Percentiles rank a stretch among this genome's conserved stretches.
phyloP scores from a whole-genome alignment of 495 filamentous ascomycete species.

The Trichoderma reesei region DNA sequence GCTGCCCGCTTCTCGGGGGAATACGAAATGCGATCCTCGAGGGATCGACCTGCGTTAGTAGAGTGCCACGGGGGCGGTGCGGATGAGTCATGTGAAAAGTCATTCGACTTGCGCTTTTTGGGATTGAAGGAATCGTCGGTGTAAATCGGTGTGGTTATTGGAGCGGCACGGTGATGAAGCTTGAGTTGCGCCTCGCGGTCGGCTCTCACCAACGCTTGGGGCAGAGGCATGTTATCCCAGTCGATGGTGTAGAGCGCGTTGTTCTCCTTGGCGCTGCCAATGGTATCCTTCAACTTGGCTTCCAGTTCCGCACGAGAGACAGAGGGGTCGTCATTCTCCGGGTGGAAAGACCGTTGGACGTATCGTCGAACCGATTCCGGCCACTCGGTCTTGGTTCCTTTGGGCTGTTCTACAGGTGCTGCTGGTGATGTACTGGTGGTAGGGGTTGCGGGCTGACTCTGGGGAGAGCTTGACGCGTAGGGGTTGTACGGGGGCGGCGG shows the following conservation, averaged over 20 bases:
- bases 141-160: background rate
- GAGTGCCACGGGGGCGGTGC: conserved; percentile 60
- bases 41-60: conserved; percentile 49
- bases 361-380: conserved; percentile 67
- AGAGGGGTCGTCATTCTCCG: conserved; percentile 54
- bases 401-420: conserved; percentile 18
- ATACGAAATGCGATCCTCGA: conserved; percentile 67
- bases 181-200: conserved; percentile 43
- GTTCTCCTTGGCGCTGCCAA: conserved; percentile 65
- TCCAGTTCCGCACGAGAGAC: conserved; percentile 65
- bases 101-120: conserved; percentile 80
- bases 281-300: conserved; percentile 72
- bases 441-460: conserved; percentile 13
- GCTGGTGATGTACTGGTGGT: conserved; percentile 16
- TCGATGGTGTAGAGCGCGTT: conserved; percentile 59
- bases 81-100: conserved; percentile 32
- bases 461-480: conserved; percentile 14
- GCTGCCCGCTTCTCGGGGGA: conserved; percentile 47
- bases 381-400: conserved; percentile 59
- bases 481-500: conserved; percentile 21
- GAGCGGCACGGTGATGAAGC: conserved; percentile 13
- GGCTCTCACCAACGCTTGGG: conserved; percentile 71
- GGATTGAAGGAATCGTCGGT: conserved; percentile 16
- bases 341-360: conserved; percentile 74
- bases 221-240: conserved; percentile 78